Evolutionary conservation across 257 asterid genomes (phyloP).

Genomic region (Orobanche coerulescens): DNA sequence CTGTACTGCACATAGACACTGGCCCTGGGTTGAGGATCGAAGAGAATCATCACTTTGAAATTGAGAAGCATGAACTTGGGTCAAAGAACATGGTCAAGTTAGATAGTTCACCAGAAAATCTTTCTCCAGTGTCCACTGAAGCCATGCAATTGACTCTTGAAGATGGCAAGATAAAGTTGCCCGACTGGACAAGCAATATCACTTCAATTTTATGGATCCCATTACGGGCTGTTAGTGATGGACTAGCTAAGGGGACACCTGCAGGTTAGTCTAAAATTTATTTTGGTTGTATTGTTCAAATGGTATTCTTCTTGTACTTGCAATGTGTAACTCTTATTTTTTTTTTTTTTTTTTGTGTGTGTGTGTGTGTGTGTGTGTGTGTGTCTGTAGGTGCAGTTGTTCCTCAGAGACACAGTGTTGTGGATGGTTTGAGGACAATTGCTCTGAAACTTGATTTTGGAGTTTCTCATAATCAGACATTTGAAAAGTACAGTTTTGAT

Average conservation of each 20-base stretch:
- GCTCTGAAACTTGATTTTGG: conserved; percentile 98
- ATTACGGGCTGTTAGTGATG: conserved; percentile 67
- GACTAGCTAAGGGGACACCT: conserved; percentile 69
- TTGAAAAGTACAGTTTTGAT: conserved; percentile 53
- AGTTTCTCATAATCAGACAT: conserved; percentile 80
- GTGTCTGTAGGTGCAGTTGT: conserved; percentile 46
- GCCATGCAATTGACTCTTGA: conserved; percentile 47
- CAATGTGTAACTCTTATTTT: conserved; percentile 16
- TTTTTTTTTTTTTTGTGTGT: too few species aligned
- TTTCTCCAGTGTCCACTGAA: conserved; percentile 36
- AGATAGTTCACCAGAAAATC: conserved; percentile 23
- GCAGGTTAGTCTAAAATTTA: conserved; percentile 49
- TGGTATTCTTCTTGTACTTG: conserved; percentile 8
- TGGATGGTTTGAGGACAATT: conserved; percentile 90
- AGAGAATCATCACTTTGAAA: conserved; percentile 57
- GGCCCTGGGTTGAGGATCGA: conserved; percentile 96
- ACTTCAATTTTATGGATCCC: conserved; percentile 88
- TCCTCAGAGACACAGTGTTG: conserved; percentile 72
- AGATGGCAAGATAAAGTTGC: conserved; percentile 66
- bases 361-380: too few species aligned
- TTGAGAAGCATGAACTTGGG: conserved; percentile 52
- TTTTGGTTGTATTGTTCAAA: conserved; percentile 9
- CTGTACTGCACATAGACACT: conserved; percentile 74
- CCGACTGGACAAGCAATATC: conserved; percentile 80
- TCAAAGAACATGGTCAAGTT: conserved; percentile 25